These are phyloP conservation scores for Penicillium verhagenii DNA, from an alignment of 495 filamentous ascomycete species.

Conservation along the genomic window DNA sequence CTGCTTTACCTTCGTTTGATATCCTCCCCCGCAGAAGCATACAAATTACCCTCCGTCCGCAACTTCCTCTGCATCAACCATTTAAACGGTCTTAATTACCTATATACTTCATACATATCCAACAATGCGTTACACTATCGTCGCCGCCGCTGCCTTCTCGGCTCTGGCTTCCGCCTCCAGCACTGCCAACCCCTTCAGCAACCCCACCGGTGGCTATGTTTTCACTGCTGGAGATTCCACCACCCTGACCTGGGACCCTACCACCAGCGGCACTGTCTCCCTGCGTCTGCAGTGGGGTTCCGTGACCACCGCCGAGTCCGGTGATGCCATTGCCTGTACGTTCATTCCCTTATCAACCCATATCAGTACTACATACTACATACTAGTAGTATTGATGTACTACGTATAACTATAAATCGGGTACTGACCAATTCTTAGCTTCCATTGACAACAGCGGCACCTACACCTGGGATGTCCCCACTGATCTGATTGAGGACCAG, in stretches of 20 bases:
- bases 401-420: no score
- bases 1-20: constrained; percentile 9
- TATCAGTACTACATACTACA: no score
- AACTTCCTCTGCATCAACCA: neutral
- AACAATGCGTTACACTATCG: constrained; percentile 45
- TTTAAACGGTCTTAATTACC: constrained; percentile 3
- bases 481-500: constrained; percentile 38
- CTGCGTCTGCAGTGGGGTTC: constrained; percentile 54
- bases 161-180: constrained; percentile 33
- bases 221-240: constrained; percentile 51
- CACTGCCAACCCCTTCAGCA: constrained; percentile 54
- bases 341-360: constrained; percentile 2
- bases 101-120: no score
- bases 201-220: constrained; percentile 41
- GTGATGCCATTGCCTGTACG: constrained; percentile 55
- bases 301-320: constrained; percentile 40
- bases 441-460: constrained; percentile 55
- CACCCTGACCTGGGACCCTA: constrained; percentile 56
- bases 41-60: neutral
- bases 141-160: constrained; percentile 41
- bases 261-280: constrained; percentile 51
- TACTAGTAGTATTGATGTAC: no score
- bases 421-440: constrained; percentile 34
- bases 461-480: constrained; percentile 54
- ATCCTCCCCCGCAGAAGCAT: neutral